These are phyloP conservation scores for Ochetophila trinervis DNA, from an alignment of 306 rosid species.

Conservation along the genomic window DNA sequence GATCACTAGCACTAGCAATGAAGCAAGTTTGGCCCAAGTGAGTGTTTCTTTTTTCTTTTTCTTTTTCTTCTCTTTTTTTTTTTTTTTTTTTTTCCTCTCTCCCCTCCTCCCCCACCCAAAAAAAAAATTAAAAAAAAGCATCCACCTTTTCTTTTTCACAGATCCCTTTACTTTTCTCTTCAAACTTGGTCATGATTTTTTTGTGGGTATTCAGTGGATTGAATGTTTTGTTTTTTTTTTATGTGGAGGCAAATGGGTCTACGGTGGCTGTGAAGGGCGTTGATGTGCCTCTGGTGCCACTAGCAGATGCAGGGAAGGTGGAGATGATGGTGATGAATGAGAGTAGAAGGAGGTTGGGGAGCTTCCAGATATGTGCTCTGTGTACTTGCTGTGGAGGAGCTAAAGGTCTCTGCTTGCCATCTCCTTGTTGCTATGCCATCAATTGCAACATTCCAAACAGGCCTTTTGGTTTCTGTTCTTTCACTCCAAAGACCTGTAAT, in stretches of 20 bases:
- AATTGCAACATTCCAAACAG: conserved; percentile 96
- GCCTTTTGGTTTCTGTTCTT: conserved; percentile 97
- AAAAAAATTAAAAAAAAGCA: not conserved
- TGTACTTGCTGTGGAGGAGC: conserved; percentile 99
- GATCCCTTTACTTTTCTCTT: conserved; percentile 20
- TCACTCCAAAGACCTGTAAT: conserved; percentile 97
- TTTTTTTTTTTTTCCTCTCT: conserved; percentile 15
- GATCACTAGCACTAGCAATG: conserved; percentile 21
- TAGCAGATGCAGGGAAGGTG: conserved; percentile 56
- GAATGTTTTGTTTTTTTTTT: conserved; percentile 26
- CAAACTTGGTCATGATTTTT: not conserved
- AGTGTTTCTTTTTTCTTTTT: no score
- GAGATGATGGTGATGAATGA: conserved; percentile 73
- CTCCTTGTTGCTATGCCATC: conserved; percentile 99
- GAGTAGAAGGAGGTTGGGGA: conserved; percentile 73
- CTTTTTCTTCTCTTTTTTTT: conserved; percentile 15
- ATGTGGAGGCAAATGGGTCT: conserved; percentile 67
- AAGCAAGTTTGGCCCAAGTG: conserved; percentile 55
- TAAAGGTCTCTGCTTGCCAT: conserved; percentile 85
- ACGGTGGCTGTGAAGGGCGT: conserved; percentile 20
- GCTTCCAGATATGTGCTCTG: conserved; percentile 88
- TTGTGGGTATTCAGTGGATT: conserved; percentile 34
- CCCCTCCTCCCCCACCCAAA: not conserved
- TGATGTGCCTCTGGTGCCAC: conserved; percentile 50
- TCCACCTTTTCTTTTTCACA: conserved; percentile 16